phyloP scores from a whole-genome alignment of 352 stramenopile species.

The Phytophthora megakarya region DNA sequence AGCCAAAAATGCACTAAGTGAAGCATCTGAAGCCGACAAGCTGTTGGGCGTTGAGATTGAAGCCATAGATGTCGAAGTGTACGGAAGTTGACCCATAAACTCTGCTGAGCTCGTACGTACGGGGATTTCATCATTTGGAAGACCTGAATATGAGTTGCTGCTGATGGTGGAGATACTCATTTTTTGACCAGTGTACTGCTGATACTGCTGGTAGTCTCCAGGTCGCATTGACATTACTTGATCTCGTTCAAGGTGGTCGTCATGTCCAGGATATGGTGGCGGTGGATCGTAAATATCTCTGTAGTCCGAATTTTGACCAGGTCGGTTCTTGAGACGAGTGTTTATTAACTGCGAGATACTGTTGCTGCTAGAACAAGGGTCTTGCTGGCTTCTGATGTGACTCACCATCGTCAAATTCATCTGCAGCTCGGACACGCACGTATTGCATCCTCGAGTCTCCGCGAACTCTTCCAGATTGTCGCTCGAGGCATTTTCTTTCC shows the following conservation, averaged over 20 bases:
- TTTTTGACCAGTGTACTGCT: slow-evolving; percentile 27
- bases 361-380: slow-evolving; percentile 18
- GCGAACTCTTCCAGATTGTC: slow-evolving; percentile 33
- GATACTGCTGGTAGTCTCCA: slow-evolving; percentile 22
- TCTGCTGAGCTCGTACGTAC: slow-evolving; percentile 29
- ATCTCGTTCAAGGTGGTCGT: slow-evolving; percentile 18
- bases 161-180: slow-evolving; percentile 59
- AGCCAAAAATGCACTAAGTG: slow-evolving; percentile 40
- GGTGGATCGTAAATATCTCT: slow-evolving; percentile 10
- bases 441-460: slow-evolving; percentile 47
- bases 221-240: slow-evolving; percentile 20
- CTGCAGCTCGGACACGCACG: slow-evolving; percentile 37
- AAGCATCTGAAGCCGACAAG: slow-evolving; percentile 41
- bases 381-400: slow-evolving; percentile 14
- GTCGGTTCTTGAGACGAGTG: slow-evolving; percentile 1
- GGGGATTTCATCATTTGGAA: slow-evolving; percentile 32
- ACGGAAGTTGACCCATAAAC: slow-evolving; percentile 22
- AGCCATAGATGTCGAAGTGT: slow-evolving; percentile 5
- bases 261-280: slow-evolving; percentile 15
- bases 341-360: slow-evolving; percentile 34
- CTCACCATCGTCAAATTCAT: slow-evolving; percentile 37
- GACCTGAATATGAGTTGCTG: slow-evolving; percentile 49
- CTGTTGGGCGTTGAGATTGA: slow-evolving; percentile 22
- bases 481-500: slow-evolving; percentile 19
- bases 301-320: background rate